Conservation (phyloP, 805 yeast species). For the Spathaspora sp. region DNA sequence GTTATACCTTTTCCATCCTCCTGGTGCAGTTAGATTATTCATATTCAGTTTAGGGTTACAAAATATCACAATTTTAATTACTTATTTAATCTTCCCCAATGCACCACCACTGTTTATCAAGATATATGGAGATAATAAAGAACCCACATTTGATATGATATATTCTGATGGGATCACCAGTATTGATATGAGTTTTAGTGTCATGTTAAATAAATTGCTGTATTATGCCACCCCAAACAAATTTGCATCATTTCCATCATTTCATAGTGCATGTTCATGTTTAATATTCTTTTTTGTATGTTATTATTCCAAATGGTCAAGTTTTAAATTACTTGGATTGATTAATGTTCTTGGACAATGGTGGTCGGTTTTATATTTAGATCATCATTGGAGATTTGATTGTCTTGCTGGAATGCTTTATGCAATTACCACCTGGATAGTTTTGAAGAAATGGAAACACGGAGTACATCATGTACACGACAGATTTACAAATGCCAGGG, state of each 20-base stretch:
- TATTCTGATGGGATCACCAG: conserved; percentile 70
- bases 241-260: conserved; percentile 62
- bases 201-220: conserved; percentile 56
- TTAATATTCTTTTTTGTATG: conserved; percentile 41
- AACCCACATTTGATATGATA: conserved; percentile 61
- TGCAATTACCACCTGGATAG: conserved; percentile 41
- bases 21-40: conserved; percentile 56
- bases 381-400: conserved; percentile 70
- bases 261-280: conserved; percentile 67
- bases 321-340: conserved; percentile 33
- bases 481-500: conserved; percentile 9
- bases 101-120: conserved; percentile 77
- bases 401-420: conserved; percentile 53
- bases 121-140: conserved; percentile 52
- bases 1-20: conserved; percentile 62
- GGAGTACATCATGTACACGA: conserved; percentile 30
- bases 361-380: conserved; percentile 75
- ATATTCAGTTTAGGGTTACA: conserved; percentile 56
- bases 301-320: conserved; percentile 34
- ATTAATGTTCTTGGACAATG: conserved; percentile 54
- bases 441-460: conserved; percentile 29
- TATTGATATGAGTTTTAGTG: conserved; percentile 61
- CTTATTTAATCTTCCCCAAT: conserved; percentile 62
- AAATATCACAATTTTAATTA: conserved; percentile 55
- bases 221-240: conserved; percentile 68